Conservation (phyloP, 176 grass and related monocot species). For the Canna indica region DNA sequence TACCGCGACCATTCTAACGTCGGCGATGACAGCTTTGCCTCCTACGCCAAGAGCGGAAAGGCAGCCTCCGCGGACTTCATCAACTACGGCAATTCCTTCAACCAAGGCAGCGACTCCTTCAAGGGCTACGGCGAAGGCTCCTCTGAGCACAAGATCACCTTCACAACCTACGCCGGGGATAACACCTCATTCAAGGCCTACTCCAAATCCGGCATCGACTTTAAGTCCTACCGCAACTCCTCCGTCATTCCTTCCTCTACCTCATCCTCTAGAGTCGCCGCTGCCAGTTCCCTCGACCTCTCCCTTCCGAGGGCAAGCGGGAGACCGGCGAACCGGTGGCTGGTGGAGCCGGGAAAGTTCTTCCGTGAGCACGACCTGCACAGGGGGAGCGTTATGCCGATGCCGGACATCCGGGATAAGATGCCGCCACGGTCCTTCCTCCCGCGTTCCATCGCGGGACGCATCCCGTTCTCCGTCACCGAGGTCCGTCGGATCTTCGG, state of each 20-base stretch:
- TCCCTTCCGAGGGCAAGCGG: neutral
- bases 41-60: conserved; percentile 3
- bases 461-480: neutral
- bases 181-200: neutral
- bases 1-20: conserved; percentile 6
- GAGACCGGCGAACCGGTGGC: neutral
- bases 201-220: conserved; percentile 1
- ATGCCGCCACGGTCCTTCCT: conserved; percentile 2
- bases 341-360: conserved; percentile 10
- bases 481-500: neutral
- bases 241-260: neutral
- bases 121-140: neutral
- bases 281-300: neutral
- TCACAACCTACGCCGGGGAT: neutral
- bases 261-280: neutral
- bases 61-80: neutral
- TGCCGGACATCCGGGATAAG: conserved; percentile 13
- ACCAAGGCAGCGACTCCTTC: neutral
- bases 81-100: conserved; percentile 18
- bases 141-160: neutral
- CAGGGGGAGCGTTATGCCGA: neutral
- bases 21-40: conserved; percentile 2
- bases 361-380: neutral
- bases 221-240: neutral
- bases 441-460: neutral